Percentiles rank a stretch among this genome's conserved stretches.
Evolutionary conservation across 148 eudicot species (phyloP).

Genomic region (Chenopodium album): DNA sequence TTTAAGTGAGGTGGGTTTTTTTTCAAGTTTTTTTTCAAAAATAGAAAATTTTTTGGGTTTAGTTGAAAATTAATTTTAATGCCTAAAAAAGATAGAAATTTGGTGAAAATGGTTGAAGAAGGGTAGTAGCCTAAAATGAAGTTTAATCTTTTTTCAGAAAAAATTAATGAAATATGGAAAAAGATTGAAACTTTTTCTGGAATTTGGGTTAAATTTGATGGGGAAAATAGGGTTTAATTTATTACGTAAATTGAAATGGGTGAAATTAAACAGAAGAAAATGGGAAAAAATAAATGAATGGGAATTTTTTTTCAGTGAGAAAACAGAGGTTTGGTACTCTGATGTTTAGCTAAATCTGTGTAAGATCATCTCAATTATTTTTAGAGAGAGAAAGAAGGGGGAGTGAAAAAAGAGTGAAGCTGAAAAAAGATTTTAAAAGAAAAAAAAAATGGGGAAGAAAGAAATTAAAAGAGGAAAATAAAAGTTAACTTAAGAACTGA

Average conservation of each 20-base stretch:
- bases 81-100: not conserved
- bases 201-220: not conserved
- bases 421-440: not conserved
- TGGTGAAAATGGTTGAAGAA: not conserved
- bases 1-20: constrained; percentile 14
- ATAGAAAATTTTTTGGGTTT: constrained; percentile 10
- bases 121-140: not conserved
- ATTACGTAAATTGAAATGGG: not conserved
- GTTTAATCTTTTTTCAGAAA: not conserved
- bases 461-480: not conserved
- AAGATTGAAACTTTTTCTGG: not conserved
- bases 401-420: not conserved
- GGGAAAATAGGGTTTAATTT: not conserved
- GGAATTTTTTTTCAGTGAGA: not conserved
- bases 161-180: not conserved
- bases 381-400: constrained; percentile 5
- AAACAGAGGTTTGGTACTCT: constrained; percentile 17
- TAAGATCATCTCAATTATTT: constrained; percentile 24
- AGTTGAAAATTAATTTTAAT: not conserved
- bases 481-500: constrained; percentile 14
- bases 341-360: constrained; percentile 40
- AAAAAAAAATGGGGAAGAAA: not conserved
- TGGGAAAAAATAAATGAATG: not conserved
- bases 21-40: constrained; percentile 20
- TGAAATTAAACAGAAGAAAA: too few relatives aligned